These are phyloP conservation scores for Xanthoconium purpureum DNA, from an alignment of 768 basidiomycete species.

Conservation along the genomic window DNA sequence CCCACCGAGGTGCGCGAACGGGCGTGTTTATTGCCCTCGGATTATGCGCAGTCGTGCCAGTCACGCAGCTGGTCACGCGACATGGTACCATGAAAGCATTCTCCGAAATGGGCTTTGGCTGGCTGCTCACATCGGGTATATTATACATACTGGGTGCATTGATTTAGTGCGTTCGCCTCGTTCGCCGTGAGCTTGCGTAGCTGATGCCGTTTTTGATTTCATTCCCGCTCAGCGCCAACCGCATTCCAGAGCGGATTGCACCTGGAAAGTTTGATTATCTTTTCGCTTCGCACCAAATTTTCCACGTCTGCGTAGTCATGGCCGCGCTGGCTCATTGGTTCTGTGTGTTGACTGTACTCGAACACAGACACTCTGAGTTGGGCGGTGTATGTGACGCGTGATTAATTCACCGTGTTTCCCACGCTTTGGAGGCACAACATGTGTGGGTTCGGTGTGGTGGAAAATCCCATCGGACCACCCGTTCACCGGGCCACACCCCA, in stretches of 20 bases:
- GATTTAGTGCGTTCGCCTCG: conserved; percentile 64
- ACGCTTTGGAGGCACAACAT: conserved; percentile 16
- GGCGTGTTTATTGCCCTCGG: conserved; percentile 78
- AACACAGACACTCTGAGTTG: conserved; percentile 49
- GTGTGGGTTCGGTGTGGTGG: conserved; percentile 13
- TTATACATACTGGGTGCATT: conserved; percentile 79
- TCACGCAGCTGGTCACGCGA: conserved; percentile 56
- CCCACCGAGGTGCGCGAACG: conserved; percentile 74
- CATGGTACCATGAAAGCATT: conserved; percentile 57
- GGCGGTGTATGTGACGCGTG: conserved; percentile 16
- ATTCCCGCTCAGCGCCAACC: conserved; percentile 65
- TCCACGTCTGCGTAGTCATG: conserved; percentile 75
- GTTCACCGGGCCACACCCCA: conserved; percentile 18
- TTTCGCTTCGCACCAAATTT: conserved; percentile 85
- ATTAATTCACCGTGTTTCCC: conserved; percentile 26
- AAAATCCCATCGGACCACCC: conserved; percentile 21
- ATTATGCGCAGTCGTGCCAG: conserved; percentile 63
- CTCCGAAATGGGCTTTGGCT: conserved; percentile 64
- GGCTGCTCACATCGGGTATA: conserved; percentile 65
- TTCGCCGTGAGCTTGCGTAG: conserved; percentile 25
- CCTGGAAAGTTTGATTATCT: conserved; percentile 81
- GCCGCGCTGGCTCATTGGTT: conserved; percentile 69
- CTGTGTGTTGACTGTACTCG: conserved; percentile 52
- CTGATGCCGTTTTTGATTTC: conserved; percentile 26
- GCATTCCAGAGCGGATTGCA: conserved; percentile 71